Percentiles rank a stretch among this genome's conserved stretches.
These are phyloP conservation scores for Chalciporus pseudorubinellus DNA, from an alignment of 768 basidiomycete species.

Conservation along the genomic window DNA sequence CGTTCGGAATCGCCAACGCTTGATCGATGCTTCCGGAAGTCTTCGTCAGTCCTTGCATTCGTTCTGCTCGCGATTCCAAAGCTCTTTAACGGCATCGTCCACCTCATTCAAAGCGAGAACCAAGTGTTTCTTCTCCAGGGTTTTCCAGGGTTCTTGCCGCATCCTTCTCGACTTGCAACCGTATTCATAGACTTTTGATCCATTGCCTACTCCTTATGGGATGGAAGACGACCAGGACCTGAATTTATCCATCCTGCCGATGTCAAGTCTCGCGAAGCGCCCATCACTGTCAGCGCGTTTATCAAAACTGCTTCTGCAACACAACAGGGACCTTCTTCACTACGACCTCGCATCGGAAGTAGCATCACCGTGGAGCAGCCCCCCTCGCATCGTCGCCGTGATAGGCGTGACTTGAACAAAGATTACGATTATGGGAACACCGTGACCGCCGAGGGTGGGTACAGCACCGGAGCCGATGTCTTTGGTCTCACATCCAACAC, in stretches of 20 bases:
- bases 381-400: background rate
- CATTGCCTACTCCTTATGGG: slow-evolving; percentile 16
- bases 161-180: slow-evolving; percentile 10
- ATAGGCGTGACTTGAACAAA: slow-evolving; percentile 13
- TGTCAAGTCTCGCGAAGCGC: slow-evolving; percentile 18
- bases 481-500: background rate
- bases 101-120: no score
- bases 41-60: no score
- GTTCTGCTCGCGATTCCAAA: no score
- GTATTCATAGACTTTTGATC: slow-evolving; percentile 17
- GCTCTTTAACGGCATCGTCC: no score
- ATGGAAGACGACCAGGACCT: slow-evolving; percentile 19
- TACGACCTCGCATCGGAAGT: background rate
- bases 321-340: slow-evolving; percentile 6
- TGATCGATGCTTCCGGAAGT: no score
- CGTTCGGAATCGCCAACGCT: no score
- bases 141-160: slow-evolving; percentile 3
- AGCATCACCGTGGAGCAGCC: no score
- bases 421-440: background rate
- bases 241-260: slow-evolving; percentile 18
- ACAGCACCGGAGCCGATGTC: slow-evolving; percentile 4
- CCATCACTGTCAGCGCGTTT: slow-evolving; percentile 19
- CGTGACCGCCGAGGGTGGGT: background rate
- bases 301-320: slow-evolving; percentile 11
- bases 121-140: no score